Conservation (phyloP, 208 protist species). For the Trypanosoma congolense region DNA sequence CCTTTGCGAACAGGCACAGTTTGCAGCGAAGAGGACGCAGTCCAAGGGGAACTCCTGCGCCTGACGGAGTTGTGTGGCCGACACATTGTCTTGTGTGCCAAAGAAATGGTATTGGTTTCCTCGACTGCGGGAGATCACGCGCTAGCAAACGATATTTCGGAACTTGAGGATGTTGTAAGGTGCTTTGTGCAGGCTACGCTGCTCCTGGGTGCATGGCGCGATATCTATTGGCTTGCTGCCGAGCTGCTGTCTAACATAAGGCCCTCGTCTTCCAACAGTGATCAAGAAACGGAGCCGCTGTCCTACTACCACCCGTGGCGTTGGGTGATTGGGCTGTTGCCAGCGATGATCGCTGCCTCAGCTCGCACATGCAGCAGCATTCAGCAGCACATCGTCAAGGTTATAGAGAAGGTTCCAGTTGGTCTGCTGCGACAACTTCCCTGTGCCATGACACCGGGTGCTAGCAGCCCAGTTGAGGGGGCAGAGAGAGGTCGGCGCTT, state of each 20-base stretch:
- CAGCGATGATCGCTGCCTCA: constrained; percentile 18
- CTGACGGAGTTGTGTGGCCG: constrained; percentile 14
- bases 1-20: not conserved
- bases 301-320: not conserved
- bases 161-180: not conserved
- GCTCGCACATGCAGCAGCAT: constrained; percentile 8
- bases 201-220: constrained; percentile 27
- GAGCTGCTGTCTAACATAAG: constrained; percentile 1
- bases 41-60: constrained; percentile 3
- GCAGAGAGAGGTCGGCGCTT: not conserved
- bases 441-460: not conserved
- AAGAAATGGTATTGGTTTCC: too few relatives aligned
- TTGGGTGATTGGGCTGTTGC: constrained; percentile 20
- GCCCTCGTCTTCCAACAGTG: not conserved
- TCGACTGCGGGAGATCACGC: not conserved
- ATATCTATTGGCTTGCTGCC: constrained; percentile 25
- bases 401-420: not conserved
- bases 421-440: not conserved
- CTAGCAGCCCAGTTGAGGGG: not conserved
- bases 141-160: not conserved
- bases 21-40: not conserved
- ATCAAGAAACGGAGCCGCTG: not conserved
- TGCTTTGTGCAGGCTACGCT: constrained; percentile 17
- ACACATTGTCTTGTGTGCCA: not conserved
- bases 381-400: constrained; percentile 3